These are phyloP conservation scores for Desmodesmus armatus DNA, from an alignment of 139 green algal genomes.

Conservation along the genomic window DNA sequence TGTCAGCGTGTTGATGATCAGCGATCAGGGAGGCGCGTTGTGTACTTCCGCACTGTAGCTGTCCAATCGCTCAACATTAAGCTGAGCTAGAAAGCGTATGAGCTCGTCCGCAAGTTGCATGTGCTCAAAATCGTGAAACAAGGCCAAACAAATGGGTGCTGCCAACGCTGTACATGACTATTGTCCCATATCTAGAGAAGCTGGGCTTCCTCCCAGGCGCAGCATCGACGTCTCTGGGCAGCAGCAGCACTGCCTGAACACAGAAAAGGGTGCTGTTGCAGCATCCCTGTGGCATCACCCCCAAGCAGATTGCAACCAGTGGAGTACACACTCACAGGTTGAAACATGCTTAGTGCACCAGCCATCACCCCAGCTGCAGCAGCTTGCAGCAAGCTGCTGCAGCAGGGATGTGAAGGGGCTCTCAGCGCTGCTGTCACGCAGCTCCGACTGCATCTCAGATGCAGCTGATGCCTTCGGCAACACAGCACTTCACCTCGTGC, in stretches of 20 bases:
- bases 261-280: background rate
- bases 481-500: conserved; percentile 30
- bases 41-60: no score
- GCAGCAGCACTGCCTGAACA: background rate
- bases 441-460: background rate
- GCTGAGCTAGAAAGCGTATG: no score
- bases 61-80: no score
- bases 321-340: background rate
- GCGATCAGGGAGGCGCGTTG: no score
- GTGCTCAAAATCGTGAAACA: no score
- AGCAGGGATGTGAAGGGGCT: background rate
- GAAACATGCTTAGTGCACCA: background rate
- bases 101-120: no score
- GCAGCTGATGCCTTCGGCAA: conserved; percentile 16
- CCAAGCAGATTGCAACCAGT: background rate
- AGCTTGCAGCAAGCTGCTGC: background rate
- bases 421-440: background rate
- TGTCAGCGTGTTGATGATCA: no score
- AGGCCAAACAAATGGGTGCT: no score
- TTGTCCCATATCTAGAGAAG: background rate
- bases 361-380: background rate
- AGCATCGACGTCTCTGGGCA: background rate
- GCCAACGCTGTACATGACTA: background rate
- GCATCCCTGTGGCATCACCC: background rate
- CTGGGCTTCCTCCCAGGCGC: background rate